Evolutionary conservation across 169 alveolate species (phyloP).

Genomic region (Plasmodium berghei): DNA sequence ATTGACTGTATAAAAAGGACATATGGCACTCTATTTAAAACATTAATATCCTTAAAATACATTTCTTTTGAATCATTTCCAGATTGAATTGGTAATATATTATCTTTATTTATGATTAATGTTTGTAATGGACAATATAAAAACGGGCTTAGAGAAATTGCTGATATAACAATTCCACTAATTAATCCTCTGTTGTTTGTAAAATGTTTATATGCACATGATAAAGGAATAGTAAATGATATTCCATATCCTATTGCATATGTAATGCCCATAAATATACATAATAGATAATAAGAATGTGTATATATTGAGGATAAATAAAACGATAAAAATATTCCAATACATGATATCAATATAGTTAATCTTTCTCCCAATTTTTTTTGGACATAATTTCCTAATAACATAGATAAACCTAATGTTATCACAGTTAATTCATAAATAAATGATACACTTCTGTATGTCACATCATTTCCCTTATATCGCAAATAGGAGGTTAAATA

Average conservation of each 20-base stretch:
- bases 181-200: constrained; percentile 58
- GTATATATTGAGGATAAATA: constrained; percentile 53
- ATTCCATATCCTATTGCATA: constrained; percentile 67
- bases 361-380: constrained; percentile 35
- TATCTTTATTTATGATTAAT: constrained; percentile 25
- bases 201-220: constrained; percentile 68
- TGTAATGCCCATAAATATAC: constrained; percentile 43
- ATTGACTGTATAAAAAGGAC: constrained; percentile 34
- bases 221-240: constrained; percentile 59
- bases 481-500: constrained; percentile 69
- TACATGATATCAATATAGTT: constrained; percentile 26
- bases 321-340: constrained; percentile 35
- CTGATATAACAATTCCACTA: constrained; percentile 68
- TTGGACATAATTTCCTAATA: constrained; percentile 52
- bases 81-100: constrained; percentile 11
- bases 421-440: constrained; percentile 44
- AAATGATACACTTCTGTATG: constrained; percentile 47
- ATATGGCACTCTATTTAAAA: constrained; percentile 42
- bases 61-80: constrained; percentile 13
- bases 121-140: constrained; percentile 69
- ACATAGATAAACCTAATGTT: constrained; percentile 40
- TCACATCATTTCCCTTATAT: constrained; percentile 46
- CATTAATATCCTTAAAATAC: constrained; percentile 39
- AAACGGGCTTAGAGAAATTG: constrained; percentile 68
- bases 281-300: constrained; percentile 47